Evolutionary conservation across 495 filamentous ascomycete genomes (phyloP), one percentile per base, ranked within the genome.

Genomic region (Lineolata rhizophorae): DNA sequence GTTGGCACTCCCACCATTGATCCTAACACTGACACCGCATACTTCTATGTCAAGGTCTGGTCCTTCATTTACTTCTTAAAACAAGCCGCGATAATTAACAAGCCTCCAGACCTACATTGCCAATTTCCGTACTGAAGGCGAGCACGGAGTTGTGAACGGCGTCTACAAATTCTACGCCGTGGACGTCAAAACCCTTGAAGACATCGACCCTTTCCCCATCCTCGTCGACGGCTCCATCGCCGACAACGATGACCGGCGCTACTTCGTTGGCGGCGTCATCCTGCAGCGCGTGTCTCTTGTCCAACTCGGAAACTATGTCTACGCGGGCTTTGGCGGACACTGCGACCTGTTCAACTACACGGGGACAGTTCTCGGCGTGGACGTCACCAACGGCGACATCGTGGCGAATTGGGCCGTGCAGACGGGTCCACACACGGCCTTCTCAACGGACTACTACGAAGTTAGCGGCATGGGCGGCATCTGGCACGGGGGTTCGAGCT

Each of bases 341-440:
- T 61, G 57, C 31, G 57, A 57, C 31, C 35, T 51, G 0, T 61
- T 53, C 42, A 61, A 61, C 32, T 61, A 56, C 34, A 61, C 57
- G 3, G 57, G 57, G 2, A 48, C 46, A 36, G 32, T 57, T 6
- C 33, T 56, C 22, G 45, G 49, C 5, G 35, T 57, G 17, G 50
- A 50, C 36, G 50, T 44, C n/a, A 34, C 41, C 46, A 14, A 36
- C 40, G 22, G 35, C 29, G 33, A 39, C n/a, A 34, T 51, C 21
- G n/a, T 36, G 5, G 25, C 24, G 12, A 20, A 15, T 9, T 30
- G 17, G 10, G 18, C n/a, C 16, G 53, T 45, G 25, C 52, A 59
- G 37, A 34, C 45, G 20, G 44, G 49, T 24, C 44, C 48, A 3
- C n/a, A n/a, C n/a, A n/a, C n/a, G n/a, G n/a, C n/a, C n/a, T n/a